Evolutionary conservation across 768 basidiomycete species (phyloP).

Genomic region (Lactarius pseudohatsudake): DNA sequence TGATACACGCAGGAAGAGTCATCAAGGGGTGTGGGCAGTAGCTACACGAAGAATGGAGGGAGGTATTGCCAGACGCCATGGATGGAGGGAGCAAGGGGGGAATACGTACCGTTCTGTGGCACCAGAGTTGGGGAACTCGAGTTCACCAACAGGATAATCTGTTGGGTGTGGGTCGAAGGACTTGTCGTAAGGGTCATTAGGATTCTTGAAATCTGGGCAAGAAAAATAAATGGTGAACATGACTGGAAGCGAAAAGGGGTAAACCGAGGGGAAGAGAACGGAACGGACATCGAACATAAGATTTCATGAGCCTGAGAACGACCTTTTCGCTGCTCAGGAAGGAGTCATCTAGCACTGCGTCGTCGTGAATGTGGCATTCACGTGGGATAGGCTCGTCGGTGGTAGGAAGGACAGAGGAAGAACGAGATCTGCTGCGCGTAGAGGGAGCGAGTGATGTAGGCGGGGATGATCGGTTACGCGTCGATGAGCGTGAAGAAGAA

Average conservation of each 20-base stretch:
- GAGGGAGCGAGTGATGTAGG: conserved; percentile 29
- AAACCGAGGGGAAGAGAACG: neutral
- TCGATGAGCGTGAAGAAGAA: conserved; percentile 28
- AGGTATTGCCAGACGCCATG: conserved; percentile 22
- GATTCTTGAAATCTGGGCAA: conserved; percentile 66
- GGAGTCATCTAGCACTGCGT: conserved; percentile 50
- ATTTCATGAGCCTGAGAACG: conserved; percentile 59
- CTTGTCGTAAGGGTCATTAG: conserved; percentile 57
- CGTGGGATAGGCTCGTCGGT: conserved; percentile 40
- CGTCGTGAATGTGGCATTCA: conserved; percentile 53
- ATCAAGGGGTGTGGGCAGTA: neutral
- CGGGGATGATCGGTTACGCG: conserved; percentile 32
- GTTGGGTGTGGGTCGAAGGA: conserved; percentile 61
- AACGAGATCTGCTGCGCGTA: conserved; percentile 58
- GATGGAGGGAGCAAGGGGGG: neutral
- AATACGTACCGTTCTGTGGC: conserved; percentile 64
- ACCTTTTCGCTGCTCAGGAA: conserved; percentile 67
- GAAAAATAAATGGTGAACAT: neutral
- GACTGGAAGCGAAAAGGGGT: neutral
- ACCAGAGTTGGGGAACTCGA: conserved; percentile 75
- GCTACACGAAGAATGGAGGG: neutral
- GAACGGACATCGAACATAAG: conserved; percentile 67
- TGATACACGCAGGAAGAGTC: neutral
- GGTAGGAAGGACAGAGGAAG: conserved; percentile 52
- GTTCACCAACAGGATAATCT: conserved; percentile 61